Percentiles rank a stretch among this genome's conserved stretches.
Conservation (phyloP, 352 stramenopile genomes). For the Pythium oligandrum region DNA sequence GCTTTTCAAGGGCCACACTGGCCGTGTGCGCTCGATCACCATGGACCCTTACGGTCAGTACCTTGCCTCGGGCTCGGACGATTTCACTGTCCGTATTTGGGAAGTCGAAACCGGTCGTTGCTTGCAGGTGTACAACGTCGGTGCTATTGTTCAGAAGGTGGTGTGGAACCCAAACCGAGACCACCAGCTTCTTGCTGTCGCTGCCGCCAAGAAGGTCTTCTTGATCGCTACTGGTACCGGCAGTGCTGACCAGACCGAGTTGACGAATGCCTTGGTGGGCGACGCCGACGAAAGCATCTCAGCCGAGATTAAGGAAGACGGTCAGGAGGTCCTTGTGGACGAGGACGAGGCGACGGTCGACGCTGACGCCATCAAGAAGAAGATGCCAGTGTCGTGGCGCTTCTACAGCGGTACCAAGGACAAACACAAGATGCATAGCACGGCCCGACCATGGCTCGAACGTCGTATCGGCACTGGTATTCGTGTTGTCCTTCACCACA, state of each 20-base stretch:
- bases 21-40: constrained; percentile 90
- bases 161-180: constrained; percentile 97
- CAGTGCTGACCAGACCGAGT: constrained; percentile 89
- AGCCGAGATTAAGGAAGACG: constrained; percentile 38
- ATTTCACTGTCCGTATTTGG: constrained; percentile 96
- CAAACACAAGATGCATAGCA: constrained; percentile 60
- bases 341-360: constrained; percentile 70
- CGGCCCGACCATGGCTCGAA: constrained; percentile 55
- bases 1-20: constrained; percentile 85
- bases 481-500: constrained; percentile 83
- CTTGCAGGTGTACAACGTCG: constrained; percentile 90
- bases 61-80: constrained; percentile 93
- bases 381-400: constrained; percentile 90
- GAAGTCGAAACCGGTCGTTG: constrained; percentile 95
- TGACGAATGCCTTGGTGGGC: constrained; percentile 93
- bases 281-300: constrained; percentile 75
- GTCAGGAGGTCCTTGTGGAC: constrained; percentile 49
- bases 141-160: constrained; percentile 87
- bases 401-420: constrained; percentile 82
- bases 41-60: constrained; percentile 97
- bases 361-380: constrained; percentile 76
- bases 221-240: constrained; percentile 93
- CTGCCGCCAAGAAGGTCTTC: constrained; percentile 88
- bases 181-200: constrained; percentile 94
- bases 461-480: constrained; percentile 78